Base-by-base conservation (phyloP, 2,329 filamentous ascomycete genomes). In the Xylariaceae sp. region DNA sequence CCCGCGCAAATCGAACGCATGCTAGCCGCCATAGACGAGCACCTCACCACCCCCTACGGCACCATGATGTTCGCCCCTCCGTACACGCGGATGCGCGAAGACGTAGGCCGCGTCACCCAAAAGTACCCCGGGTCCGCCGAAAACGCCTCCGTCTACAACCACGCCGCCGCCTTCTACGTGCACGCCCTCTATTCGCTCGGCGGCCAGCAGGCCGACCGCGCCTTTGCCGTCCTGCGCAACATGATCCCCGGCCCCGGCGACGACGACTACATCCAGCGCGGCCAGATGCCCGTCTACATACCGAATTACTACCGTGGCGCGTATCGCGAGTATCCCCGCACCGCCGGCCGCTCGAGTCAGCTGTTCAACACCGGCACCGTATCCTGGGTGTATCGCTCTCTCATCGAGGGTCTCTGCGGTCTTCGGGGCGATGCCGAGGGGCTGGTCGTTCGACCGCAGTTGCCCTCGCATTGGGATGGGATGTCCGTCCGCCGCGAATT, bases 341-440 rank as follows among this genome's bases (percentile, higher is more conserved):
- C 79, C 0, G 79, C 79, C 3, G 80, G 80, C 2, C 74, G 79
- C 0, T 80, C 77, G 7, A 80, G 77, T 60, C 79, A 81, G 64
- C 65, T 83, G 12, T 81, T 83, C 69, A 82, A 82, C 64, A 83
- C 79, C 1, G 80, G 79, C 3, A 82, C 79, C 4, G 75, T 80
- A 29, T 76, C 76, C 19, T 83, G 79, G 80, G 77, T 72, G 2
- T 82, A 81, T 65, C 72, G 79, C 7, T 76, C 73, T 64, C 74
- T 82, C 60, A 74, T 80, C 46, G 79, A 83, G 64, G 78, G 79
- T 0, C 65, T 83, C 4, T 81, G 78, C 56, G 79, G 80, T 0
- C 67, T 83, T 39, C 71, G 72, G 8, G 80, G 80, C 30, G 76
- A 78, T 8, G 67, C 67, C 1, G 66, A 75, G 1, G 79, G 79